Evolutionary conservation across 1,139 yeast species (phyloP), one percentile per base, ranked within the genome.

Genomic region (Suhomyces bolitotheri): DNA sequence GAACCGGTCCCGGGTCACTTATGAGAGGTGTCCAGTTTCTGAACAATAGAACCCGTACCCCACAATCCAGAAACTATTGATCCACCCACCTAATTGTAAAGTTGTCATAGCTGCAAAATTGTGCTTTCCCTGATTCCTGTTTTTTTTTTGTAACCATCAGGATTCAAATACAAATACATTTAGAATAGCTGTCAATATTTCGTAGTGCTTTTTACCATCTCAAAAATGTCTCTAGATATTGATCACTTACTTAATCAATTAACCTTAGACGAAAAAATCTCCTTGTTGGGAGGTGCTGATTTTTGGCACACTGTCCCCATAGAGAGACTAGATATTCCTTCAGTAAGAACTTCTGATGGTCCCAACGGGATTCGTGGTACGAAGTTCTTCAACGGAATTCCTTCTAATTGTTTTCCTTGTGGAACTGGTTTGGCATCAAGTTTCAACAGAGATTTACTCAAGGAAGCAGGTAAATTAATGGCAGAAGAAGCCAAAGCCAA

Each of bases 331-430:
- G 40, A 41, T 10, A 40, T 54, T 24, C 58, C 58, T 3, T 34
- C 47, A 7, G 39, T 52, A 10, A 41, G 56, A 5, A 50, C 49
- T 5, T 58, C 69, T 6, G 80, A 76, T 50, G 80, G 80, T 7
- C 80, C 80, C 32, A 75, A 75, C 43, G 81, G 81, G 38, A 60
- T 74, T 23, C 58, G 80, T 38, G 80, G 80, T 23, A 72, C 78
- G 11, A 61, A 59, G 34, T 71, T 73, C 50, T 71, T 73, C 48
- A 60, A 66, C 38, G 57, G 71, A 22, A 58, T 64, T 21, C 75
- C 76, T n/a, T 63, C 78, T 31, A 77, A 76, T 25, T 73, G 77
- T 40, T 64, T 76, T 44, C 77, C 80, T 7, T 73, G 53, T 37
- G 58, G 57, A 10, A 54, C 59, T 3, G 59, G 44, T 2, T 30